phyloP scores from a whole-genome alignment of 768 basidiomycete species.

The Lentinula sp. region DNA sequence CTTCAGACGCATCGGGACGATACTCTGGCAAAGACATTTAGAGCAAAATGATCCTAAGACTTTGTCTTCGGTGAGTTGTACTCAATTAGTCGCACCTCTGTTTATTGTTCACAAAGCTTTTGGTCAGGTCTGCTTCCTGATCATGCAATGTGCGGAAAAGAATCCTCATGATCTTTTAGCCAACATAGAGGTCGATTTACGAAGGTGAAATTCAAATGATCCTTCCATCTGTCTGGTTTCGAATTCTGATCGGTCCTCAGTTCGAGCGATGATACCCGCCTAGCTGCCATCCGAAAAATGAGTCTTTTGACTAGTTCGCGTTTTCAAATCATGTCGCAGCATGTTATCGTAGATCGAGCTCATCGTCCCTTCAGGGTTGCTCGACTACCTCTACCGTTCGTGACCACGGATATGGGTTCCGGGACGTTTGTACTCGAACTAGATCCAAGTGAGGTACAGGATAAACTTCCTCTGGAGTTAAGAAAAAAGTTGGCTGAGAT shows the following conservation, averaged over 20 bases:
- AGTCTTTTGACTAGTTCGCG: constrained; percentile 58
- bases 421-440: constrained; percentile 50
- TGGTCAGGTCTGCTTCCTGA: constrained; percentile 50
- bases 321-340: constrained; percentile 61
- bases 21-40: constrained; percentile 53
- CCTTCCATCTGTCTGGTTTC: neutral
- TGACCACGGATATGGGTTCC: constrained; percentile 71
- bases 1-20: constrained; percentile 42
- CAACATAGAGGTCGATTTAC: constrained; percentile 48
- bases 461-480: constrained; percentile 58
- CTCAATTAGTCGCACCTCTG: neutral
- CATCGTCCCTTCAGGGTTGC: constrained; percentile 67
- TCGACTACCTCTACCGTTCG: constrained; percentile 67
- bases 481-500: constrained; percentile 64
- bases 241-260: constrained; percentile 24
- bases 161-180: constrained; percentile 38
- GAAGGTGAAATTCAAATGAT: constrained; percentile 30
- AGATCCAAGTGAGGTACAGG: constrained; percentile 40
- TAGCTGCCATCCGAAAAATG: constrained; percentile 49
- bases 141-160: constrained; percentile 73
- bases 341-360: constrained; percentile 50
- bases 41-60: constrained; percentile 33
- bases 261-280: constrained; percentile 38
- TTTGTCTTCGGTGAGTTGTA: constrained; percentile 42
- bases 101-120: neutral